Evolutionary conservation across 805 yeast species (phyloP), one percentile per base, ranked within the genome.

Genomic region (Metschnikowia lochheadii): DNA sequence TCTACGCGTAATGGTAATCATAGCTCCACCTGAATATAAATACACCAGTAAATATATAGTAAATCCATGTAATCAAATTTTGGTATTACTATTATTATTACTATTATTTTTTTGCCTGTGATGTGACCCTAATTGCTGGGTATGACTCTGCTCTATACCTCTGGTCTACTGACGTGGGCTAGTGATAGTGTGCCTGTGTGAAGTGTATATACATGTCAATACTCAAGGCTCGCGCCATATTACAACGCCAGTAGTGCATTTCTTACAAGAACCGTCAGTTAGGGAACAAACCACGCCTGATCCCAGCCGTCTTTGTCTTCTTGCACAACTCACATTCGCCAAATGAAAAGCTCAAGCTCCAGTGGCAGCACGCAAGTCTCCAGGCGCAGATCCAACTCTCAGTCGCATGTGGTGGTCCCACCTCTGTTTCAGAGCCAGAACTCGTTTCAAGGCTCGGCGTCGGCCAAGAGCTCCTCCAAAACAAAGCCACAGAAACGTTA

Each of bases 331-430:
- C 10, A 14, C 15, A 8, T 14, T 18, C 20, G 38, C 29, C 34
- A 20, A 32, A 42, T 42, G 45, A 31, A 37, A 38, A 37, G 23
- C 40, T 13, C 46, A 33, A 40, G 51, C 37, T 18, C 43, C 33
- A 46, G 48, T 10, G 21, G 34, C 38, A 38, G 47, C 21, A 29
- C 36, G n/a, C 45, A 32, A 20, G 45, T 43, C 23, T 33, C 49
- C 36, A 50, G 60, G 40, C 60, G 65, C 51, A 56, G 78, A 47
- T 69, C 76, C 21, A 72, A 73, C 53, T 71, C 76, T 6, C 76
- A 71, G 56, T 70, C 75, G 6, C 77, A 73, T 49, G 76, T 69
- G 41, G 49, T 70, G 13, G 41, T 59, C 13, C 52, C 54, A 15
- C 44, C 58, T 42, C 50, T 49, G 42, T 37, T 54, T 31, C 38